Percentiles rank a stretch among this genome's conserved stretches.
phyloP scores from a whole-genome alignment of 2,329 filamentous ascomycete species.

The Sodiomyces alkalinus region DNA sequence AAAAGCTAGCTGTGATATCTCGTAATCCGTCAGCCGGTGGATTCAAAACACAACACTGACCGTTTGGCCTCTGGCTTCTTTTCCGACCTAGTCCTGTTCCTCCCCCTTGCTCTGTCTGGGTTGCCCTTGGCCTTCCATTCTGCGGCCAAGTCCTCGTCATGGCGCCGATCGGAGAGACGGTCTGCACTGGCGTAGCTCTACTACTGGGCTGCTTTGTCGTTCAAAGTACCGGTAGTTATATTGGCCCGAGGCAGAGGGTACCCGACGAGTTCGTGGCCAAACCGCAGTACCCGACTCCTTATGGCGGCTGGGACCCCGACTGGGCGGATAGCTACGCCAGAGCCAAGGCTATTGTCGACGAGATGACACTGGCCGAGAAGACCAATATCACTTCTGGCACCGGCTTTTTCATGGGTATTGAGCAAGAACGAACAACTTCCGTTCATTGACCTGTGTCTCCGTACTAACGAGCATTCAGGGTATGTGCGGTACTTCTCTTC shows the following conservation, averaged over 20 bases:
- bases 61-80: too few species aligned
- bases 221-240: conserved; percentile 2
- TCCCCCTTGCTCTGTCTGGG: background rate
- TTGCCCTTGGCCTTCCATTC: background rate
- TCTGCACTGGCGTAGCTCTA: conserved; percentile 1
- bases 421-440: too few species aligned
- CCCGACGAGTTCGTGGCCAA: conserved; percentile 23
- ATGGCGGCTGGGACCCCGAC: conserved; percentile 52
- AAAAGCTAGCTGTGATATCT: too few species aligned
- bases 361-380: conserved; percentile 71
- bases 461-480: conserved; percentile 8
- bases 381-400: conserved; percentile 61
- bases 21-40: too few species aligned
- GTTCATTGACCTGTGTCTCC: background rate
- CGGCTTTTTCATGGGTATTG: conserved; percentile 55
- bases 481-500: too few species aligned
- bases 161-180: background rate
- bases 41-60: too few species aligned
- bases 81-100: background rate
- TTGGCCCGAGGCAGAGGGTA: conserved; percentile 4
- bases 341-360: conserved; percentile 50
- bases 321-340: conserved; percentile 60
- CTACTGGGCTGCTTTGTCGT: conserved; percentile 4
- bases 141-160: background rate
- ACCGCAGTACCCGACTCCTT: conserved; percentile 59